Evolutionary conservation across 768 basidiomycete species (phyloP).

Genomic region (Rhodotorula paludigena): DNA sequence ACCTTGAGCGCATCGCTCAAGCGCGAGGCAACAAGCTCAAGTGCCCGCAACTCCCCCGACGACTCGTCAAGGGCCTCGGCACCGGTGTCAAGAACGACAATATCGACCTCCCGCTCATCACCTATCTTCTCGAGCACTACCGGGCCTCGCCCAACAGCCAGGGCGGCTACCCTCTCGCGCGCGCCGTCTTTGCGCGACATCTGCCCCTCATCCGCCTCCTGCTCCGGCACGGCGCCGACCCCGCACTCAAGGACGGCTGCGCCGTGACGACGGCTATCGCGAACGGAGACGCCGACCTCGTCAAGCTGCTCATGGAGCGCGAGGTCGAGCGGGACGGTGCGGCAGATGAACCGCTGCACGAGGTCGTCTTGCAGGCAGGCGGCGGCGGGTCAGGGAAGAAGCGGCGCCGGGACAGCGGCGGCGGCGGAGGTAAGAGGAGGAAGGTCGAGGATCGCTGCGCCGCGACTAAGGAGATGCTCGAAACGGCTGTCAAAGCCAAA

Average conservation of each 20-base stretch:
- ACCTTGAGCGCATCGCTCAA: conserved; percentile 52
- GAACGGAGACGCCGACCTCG: conserved; percentile 57
- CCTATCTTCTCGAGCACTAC: conserved; percentile 47
- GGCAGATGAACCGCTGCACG: conserved; percentile 26
- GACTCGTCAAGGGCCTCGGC: conserved; percentile 60
- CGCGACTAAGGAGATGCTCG: conserved; percentile 54
- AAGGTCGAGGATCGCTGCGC: conserved; percentile 49
- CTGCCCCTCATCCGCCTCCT: conserved; percentile 65
- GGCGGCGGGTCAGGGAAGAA: conserved; percentile 21
- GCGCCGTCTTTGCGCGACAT: conserved; percentile 66
- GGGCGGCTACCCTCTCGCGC: conserved; percentile 74
- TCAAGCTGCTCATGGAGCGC: conserved; percentile 73
- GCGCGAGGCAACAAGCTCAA: conserved; percentile 6
- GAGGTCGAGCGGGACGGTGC: conserved; percentile 38
- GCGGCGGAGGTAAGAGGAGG: conserved; percentile 43
- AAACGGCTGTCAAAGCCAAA: conserved; percentile 59
- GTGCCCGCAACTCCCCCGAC: conserved; percentile 56
- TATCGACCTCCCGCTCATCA: conserved; percentile 41
- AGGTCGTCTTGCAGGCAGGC: neutral
- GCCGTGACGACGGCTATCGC: conserved; percentile 71
- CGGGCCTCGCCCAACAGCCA: conserved; percentile 60
- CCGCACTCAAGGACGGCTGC: conserved; percentile 58
- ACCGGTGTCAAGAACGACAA: neutral
- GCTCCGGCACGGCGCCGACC: conserved; percentile 67
- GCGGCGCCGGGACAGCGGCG: conserved; percentile 20